These are phyloP conservation scores for Cardiospermum halicacabum DNA, from an alignment of 345 rosid species.

Conservation along the genomic window DNA sequence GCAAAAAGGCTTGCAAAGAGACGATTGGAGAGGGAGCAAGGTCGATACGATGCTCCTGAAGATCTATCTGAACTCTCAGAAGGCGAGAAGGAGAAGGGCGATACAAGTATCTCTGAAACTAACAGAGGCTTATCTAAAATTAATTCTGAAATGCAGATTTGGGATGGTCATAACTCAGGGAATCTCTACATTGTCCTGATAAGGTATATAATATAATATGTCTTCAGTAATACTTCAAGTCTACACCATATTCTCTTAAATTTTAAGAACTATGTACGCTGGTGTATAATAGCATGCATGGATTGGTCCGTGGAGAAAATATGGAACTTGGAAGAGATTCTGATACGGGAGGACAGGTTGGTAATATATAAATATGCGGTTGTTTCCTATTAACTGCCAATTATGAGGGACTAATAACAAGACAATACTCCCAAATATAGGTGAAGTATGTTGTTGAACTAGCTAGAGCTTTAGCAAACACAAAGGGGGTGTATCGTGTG, in stretches of 20 bases:
- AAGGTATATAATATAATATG: conserved; percentile 29
- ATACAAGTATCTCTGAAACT: conserved; percentile 33
- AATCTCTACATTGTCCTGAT: conserved; percentile 71
- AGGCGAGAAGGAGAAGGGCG: conserved; percentile 70
- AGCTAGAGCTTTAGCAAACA: conserved; percentile 59
- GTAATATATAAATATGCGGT: no score
- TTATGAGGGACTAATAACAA: no score
- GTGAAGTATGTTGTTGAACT: conserved; percentile 73
- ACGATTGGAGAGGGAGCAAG: conserved; percentile 64
- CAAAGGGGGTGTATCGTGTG: conserved; percentile 53
- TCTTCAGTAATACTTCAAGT: no score
- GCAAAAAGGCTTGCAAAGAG: conserved; percentile 57
- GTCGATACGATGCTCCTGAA: conserved; percentile 63
- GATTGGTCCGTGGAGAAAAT: conserved; percentile 71
- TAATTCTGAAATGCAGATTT: conserved; percentile 60
- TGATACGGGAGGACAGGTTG: conserved; percentile 76
- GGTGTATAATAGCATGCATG: conserved; percentile 48
- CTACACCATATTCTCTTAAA: no score
- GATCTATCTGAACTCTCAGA: conserved; percentile 86
- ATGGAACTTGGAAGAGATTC: conserved; percentile 85
- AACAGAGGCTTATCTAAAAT: conserved; percentile 36
- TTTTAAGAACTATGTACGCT: no score
- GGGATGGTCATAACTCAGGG: conserved; percentile 65
- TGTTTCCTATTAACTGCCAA: no score
- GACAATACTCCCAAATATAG: conserved; percentile 16